Conservation (phyloP, 202 grass and related monocot genomes). For the Zoysia matrella region DNA sequence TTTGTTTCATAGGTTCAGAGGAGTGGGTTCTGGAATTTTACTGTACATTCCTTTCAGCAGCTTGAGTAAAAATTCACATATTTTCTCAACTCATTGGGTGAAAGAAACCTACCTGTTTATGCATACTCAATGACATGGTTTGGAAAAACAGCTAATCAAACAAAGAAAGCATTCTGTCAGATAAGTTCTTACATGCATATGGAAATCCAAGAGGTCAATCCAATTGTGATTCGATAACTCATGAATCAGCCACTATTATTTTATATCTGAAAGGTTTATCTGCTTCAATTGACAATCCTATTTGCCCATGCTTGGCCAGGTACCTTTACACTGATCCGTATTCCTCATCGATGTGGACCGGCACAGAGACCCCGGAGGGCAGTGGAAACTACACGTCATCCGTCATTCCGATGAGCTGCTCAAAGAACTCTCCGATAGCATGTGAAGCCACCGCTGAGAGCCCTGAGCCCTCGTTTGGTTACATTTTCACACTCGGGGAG, state of each 20-base stretch:
- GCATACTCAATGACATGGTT: neutral
- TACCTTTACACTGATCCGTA: conserved; percentile 81
- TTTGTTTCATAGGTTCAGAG: neutral
- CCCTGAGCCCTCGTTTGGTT: too few relatives aligned
- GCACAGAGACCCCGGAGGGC: conserved; percentile 46
- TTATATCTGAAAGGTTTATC: neutral
- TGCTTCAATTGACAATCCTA: neutral
- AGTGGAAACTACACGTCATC: too few relatives aligned
- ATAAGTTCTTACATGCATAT: too few relatives aligned
- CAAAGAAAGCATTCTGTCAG: too few relatives aligned
- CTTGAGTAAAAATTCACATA: neutral
- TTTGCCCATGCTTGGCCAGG: conserved; percentile 31
- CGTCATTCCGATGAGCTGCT: neutral
- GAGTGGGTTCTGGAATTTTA: neutral
- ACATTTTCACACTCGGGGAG: too few relatives aligned
- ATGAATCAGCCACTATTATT: neutral
- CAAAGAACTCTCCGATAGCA: too few relatives aligned
- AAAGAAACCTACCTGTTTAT: conserved; percentile 5
- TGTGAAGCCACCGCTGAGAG: too few relatives aligned
- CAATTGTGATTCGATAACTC: neutral
- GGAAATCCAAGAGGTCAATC: neutral
- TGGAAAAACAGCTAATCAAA: neutral
- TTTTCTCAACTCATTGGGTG: neutral
- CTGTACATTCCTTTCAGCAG: neutral
- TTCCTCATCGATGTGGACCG: conserved; percentile 59